phyloP scores from a whole-genome alignment of 2,329 filamentous ascomycete genomes.

The Sclerotinia sclerotiorum region DNA sequence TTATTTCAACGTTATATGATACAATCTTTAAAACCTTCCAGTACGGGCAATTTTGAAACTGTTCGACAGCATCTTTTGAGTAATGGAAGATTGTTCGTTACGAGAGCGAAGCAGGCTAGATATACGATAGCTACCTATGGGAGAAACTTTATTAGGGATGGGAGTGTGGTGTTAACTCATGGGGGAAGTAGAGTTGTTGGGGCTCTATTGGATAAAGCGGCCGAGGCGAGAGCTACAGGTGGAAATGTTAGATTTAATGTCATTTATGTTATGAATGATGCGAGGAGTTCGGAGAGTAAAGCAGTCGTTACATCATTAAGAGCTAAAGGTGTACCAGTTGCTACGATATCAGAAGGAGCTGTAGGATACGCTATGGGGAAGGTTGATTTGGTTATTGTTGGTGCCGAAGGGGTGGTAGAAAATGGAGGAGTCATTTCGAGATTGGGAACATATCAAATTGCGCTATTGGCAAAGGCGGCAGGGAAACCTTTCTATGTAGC shows the following conservation, averaged over 20 bases:
- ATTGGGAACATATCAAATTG: slow-evolving; percentile 84
- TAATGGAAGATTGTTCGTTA: slow-evolving; percentile 84
- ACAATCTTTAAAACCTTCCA: slow-evolving; percentile 57
- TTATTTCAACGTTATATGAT: slow-evolving; percentile 94
- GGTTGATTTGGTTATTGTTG: slow-evolving; percentile 67
- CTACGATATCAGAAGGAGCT: slow-evolving; percentile 73
- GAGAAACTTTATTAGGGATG: slow-evolving; percentile 74
- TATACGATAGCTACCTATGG: slow-evolving; percentile 80
- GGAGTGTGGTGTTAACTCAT: slow-evolving; percentile 81
- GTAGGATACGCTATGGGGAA: slow-evolving; percentile 76
- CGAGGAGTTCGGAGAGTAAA: slow-evolving; percentile 60
- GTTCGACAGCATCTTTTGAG: slow-evolving; percentile 80
- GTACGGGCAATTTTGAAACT: slow-evolving; percentile 70
- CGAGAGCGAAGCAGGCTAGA: slow-evolving; percentile 79
- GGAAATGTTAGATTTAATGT: slow-evolving; percentile 72
- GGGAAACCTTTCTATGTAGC: slow-evolving; percentile 82
- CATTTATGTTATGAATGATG: slow-evolving; percentile 70
- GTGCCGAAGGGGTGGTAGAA: slow-evolving; percentile 84
- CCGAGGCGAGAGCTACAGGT: slow-evolving; percentile 57
- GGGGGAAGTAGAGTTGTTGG: slow-evolving; percentile 84
- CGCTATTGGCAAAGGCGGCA: slow-evolving; percentile 68
- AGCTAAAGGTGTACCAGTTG: slow-evolving; percentile 74
- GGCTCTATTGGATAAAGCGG: slow-evolving; percentile 71
- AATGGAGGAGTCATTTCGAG: slow-evolving; percentile 91
- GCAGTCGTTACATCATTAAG: slow-evolving; percentile 71